Conservation (phyloP, 306 rosid genomes). For the Medicago ruthenica region DNA sequence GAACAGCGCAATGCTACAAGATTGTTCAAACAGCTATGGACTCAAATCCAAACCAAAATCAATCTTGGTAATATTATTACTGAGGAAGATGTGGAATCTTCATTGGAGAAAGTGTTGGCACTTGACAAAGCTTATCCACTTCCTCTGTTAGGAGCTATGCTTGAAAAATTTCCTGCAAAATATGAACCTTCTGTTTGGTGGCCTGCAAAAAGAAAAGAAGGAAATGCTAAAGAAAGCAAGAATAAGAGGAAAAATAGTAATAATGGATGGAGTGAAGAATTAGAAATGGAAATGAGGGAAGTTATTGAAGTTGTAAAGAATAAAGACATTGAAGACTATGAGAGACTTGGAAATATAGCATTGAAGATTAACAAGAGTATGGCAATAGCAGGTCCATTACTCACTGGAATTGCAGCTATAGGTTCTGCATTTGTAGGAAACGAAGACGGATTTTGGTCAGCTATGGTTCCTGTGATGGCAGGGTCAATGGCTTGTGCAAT, state of each 20-base stretch:
- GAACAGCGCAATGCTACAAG: slow-evolving; percentile 72
- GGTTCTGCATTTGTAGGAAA: slow-evolving; percentile 53
- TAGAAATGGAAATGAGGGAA: slow-evolving; percentile 60
- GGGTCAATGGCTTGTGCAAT: slow-evolving; percentile 60
- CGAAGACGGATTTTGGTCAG: not conserved
- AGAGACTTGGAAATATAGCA: slow-evolving; percentile 60
- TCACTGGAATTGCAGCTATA: slow-evolving; percentile 67
- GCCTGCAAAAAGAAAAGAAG: slow-evolving; percentile 46
- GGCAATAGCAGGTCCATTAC: slow-evolving; percentile 67
- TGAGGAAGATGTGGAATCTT: slow-evolving; percentile 31
- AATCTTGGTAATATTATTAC: slow-evolving; percentile 42
- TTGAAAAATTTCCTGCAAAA: slow-evolving; percentile 65
- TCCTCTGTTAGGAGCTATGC: slow-evolving; percentile 75
- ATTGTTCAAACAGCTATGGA: slow-evolving; percentile 55
- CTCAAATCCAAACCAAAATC: slow-evolving; percentile 48
- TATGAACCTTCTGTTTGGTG: slow-evolving; percentile 78
- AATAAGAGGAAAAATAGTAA: slow-evolving; percentile 1
- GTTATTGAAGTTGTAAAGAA: slow-evolving; percentile 51
- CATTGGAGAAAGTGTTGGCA: slow-evolving; percentile 51
- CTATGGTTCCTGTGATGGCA: slow-evolving; percentile 44
- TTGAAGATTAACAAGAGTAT: slow-evolving; percentile 63
- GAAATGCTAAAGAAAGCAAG: not conserved
- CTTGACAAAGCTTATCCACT: slow-evolving; percentile 83
- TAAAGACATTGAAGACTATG: slow-evolving; percentile 67
- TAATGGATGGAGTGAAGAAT: slow-evolving; percentile 60